Evolutionary conservation across 768 basidiomycete species (phyloP), one percentile per base, ranked within the genome.

Genomic region (Inosperma sp.): DNA sequence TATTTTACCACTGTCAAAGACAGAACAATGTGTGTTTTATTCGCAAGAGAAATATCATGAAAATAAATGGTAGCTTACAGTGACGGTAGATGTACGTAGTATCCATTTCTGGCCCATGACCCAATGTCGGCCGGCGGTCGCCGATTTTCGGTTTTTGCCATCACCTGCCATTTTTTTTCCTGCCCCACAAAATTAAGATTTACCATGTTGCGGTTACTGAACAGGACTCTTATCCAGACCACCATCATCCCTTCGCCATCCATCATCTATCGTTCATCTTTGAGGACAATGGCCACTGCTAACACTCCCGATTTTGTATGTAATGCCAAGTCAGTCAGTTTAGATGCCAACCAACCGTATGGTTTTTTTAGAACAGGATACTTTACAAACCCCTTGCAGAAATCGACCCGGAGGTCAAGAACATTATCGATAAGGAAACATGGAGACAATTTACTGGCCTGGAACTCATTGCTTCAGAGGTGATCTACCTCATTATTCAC

Each of bases 381-480:
- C 80, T 99, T 59, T 98, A 98, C 73, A 74, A 81, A 42, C 82
- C 93, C 56, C 79, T 99, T 45, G 78, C 88, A 9, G 84, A 98
- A 77, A 81, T 84, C 65, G 95, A 98, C 73, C 94, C 95, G 53
- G 91, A 88, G 67, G 83, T 99, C 65, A 82, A 93, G 71, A 92
- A 94, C 68, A 91, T 99, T 77, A 90, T 99, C 74, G 93, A 98
- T 77, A 92, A 91, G 76, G 93, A 98, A 78, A 95, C 91, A 72
- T 98, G 93, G 94, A 76, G 95, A 60, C 95, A 97, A 77, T 95
- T 86, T 69, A 90, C 91, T 40, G 95, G 95, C 50, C 84, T 99
- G 55, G 96, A 98, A 74, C 87, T 99, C 66, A 98, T 99, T 65
- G 96, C 96, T 48, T 97, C 95, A 53, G 96, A 98, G 84, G 93